Base-by-base conservation (phyloP, 2,329 filamentous ascomycete genomes). In the Neobulgaria alba region DNA sequence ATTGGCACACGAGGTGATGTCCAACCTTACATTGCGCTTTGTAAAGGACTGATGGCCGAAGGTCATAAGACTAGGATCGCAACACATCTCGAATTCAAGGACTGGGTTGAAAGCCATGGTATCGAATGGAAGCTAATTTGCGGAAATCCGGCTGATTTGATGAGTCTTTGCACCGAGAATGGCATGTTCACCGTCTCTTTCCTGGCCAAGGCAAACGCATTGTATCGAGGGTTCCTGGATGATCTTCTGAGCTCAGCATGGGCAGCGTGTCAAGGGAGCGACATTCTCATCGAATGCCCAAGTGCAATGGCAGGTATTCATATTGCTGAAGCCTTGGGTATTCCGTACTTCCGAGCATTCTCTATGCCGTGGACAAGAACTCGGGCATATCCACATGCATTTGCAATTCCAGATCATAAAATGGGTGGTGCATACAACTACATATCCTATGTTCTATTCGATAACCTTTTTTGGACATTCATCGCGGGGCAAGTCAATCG, bases 311-410 rank as follows among this genome's bases (percentile, higher is more conserved):
- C 84, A 0, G 92, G 92, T 18, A 95, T 98, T 39, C 92, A 98
- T 61, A 94, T 98, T 51, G 92, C 92, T 1, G 92, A 98, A 64
- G 87, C 88, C 17, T 72, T 98, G 2, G 73, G 77, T 10, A 93
- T 98, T 33, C 92, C 92, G 0, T 98, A 98, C 62, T 96, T 96
- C 67, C 79, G 92, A 41, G 90, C 89, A 0, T 98, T 98, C 59
- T 94, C 88, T 14, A 98, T 98, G 92, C 92, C 92, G 0, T 98
- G 92, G 92, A 95, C 92, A 0, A 79, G 89, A 36, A 98, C 92
- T 12, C 75, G 92, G 39, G 88, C 90, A 1, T 98, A 98, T 55
- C 92, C 92, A 2, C 92, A 98, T 62, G 92, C 92, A 0, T 98
- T 98, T 63, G 83, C 90, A 18, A 89, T 93, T 47, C 85, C 88